Conservation (phyloP, 257 asterid species). For the Penstemon davidsonii region DNA sequence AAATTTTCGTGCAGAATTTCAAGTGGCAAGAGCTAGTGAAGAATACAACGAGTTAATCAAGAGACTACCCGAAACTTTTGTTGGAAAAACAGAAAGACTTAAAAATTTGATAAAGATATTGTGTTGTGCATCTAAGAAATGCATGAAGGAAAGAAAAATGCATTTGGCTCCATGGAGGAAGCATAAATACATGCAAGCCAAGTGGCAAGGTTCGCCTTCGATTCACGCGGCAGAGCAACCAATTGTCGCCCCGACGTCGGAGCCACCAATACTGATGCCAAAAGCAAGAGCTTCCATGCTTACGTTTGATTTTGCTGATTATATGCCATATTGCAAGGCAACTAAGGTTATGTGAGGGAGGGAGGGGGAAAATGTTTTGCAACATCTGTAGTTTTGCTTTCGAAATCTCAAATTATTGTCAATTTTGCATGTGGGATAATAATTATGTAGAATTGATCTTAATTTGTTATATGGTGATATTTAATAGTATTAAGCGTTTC, state of each 20-base stretch:
- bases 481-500: too few species aligned
- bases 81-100: conserved; percentile 43
- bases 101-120: conserved; percentile 34
- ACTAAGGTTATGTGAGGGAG: too few species aligned
- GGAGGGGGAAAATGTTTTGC: too few species aligned
- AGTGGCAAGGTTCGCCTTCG: conserved; percentile 41
- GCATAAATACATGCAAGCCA: conserved; percentile 47
- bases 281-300: conserved; percentile 33
- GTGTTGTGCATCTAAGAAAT: conserved; percentile 41
- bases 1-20: conserved; percentile 39
- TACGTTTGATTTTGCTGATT: conserved; percentile 25
- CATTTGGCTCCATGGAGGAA: conserved; percentile 55
- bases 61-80: conserved; percentile 35
- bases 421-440: too few species aligned
- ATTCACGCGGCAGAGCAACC: background rate
- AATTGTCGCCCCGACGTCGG: too few species aligned
- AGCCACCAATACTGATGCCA: background rate
- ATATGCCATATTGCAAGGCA: too few species aligned
- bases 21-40: conserved; percentile 32
- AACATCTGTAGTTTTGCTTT: too few species aligned
- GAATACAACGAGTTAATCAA: conserved; percentile 30
- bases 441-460: too few species aligned
- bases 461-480: too few species aligned
- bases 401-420: too few species aligned
- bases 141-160: conserved; percentile 43